Percentiles rank a stretch among this genome's conserved stretches.
Conservation (phyloP, 1,284 basidiomycete genomes). For the Cryptococcus depauperatus region DNA sequence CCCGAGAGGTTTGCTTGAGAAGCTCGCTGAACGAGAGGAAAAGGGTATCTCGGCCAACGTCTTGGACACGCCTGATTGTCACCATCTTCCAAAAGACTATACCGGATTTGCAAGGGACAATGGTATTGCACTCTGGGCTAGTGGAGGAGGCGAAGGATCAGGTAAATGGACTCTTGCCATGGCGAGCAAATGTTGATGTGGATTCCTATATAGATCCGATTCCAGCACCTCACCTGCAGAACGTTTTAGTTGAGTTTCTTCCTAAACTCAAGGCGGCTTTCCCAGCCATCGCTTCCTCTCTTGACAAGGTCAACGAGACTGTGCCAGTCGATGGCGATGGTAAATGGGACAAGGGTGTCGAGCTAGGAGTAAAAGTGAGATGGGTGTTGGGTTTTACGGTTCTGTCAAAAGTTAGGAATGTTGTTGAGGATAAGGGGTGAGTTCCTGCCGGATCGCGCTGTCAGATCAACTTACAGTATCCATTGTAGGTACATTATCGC, state of each 20-base stretch:
- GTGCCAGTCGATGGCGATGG: constrained; percentile 26
- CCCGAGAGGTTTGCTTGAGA: constrained; percentile 18
- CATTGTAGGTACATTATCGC: constrained; percentile 26
- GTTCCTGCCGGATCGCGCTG: constrained; percentile 1
- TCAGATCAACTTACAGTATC: not conserved
- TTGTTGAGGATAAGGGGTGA: constrained; percentile 43
- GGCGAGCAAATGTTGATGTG: no score
- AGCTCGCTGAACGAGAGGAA: constrained; percentile 8
- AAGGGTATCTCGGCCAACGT: constrained; percentile 25
- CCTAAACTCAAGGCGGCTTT: constrained; percentile 4
- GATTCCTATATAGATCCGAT: constrained; percentile 35
- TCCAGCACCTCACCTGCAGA: constrained; percentile 41
- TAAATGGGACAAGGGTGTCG: constrained; percentile 16
- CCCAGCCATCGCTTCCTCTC: not conserved
- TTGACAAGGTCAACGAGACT: constrained; percentile 10
- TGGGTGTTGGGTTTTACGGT: constrained; percentile 44
- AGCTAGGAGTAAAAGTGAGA: constrained; percentile 26
- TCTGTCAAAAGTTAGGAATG: constrained; percentile 38
- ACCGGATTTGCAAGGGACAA: constrained; percentile 30
- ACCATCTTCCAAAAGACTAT: constrained; percentile 37
- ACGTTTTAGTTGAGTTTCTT: constrained; percentile 40
- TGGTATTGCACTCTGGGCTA: constrained; percentile 42
- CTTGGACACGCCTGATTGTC: constrained; percentile 43
- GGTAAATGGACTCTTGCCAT: constrained; percentile 31
- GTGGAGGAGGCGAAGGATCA: constrained; percentile 39